Evolutionary conservation across 1,284 basidiomycete species (phyloP), one percentile per base, ranked within the genome.

Genomic region (Ganoderma boninense): DNA sequence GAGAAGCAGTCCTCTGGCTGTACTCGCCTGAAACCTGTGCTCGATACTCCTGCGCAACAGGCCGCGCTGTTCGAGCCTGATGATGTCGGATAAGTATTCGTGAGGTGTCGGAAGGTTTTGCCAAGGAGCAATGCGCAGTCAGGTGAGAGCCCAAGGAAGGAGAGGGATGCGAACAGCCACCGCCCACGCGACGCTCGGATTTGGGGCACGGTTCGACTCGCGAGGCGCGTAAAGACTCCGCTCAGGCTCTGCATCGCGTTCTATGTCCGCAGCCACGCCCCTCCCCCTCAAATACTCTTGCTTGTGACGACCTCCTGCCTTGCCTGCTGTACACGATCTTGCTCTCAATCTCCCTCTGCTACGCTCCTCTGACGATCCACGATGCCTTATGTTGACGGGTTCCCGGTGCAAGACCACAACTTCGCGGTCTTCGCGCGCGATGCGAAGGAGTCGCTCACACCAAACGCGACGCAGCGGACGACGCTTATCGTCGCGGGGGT

Each of bases 401-500:
- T 76, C 68, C 74, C 76, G 13, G 60, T 62, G n/a, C 60, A 62
- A 14, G 73, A 74, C 52, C 74, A 78, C 67, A 74, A 76, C 57
- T 71, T 80, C 64, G 78, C 78, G 62, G 68, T 86, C 54, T 79
- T 79, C 65, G 71, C 81, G 56, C 82, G 86, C 74, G 81, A 83
- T 69, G 79, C 78, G 35, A 67, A 69, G 65, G 77, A 81, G 52
- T 71, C 77, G 49, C 77, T 94, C 46, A 87, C 86, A n/a, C 93
- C 93, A 1, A 93, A 88, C 73, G 82, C 81, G 23, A 94, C 94
- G 2, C 94, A 95, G 78, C 84, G 85, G 74, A 89, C 84, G n/a
- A 95, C 94, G 0, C 82, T 95, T 64, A 94, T 95, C 69, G 90
- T 94, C 35, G 93, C 94, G 1, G 93, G 87, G 13, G 86, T 85